Base-by-base conservation (phyloP, 106 monocot genomes). In the Agapanthus africanus region DNA sequence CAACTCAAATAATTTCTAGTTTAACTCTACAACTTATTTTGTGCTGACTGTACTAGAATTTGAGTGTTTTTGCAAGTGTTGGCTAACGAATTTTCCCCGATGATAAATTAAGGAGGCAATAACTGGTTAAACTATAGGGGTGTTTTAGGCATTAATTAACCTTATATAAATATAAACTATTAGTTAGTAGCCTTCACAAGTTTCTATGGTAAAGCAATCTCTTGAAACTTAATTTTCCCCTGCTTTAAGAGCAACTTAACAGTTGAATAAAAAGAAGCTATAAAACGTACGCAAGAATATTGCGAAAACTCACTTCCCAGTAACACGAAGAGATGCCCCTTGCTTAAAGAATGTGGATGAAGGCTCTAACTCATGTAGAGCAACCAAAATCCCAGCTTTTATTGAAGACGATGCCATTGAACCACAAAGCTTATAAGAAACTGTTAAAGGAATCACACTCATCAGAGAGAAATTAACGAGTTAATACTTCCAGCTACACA, bases 261-360 rank as follows among this genome's bases (percentile, higher is more conserved):
- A 25, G 52, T 26, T n/a, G n/a, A 11, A 4, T 52, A 52, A 52
- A 11, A 6, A 52, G 26, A 49, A 49, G 49, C 18, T 49, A 19
- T 49, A 5, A 19, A 49, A 49, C 19, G n/a, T 49, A 49, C 6
- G 49, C n/a, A 19, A n/a, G 16, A 21, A 49, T 13, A n/a, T 27
- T 2, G 56, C 26, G 22, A 8, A 38, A 66, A 74, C 74, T 63
- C 73, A 93, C 94, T 70, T 90, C 77, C 90, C 94, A 14, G 83
- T 87, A 70, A 90, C 78, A 49, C 90, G 80, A 77, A 94, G 76
- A 35, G 94, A 90, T 64, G 76, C 65, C 37, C 83, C 90, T 68
- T 91, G 87, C 39, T 84, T 76, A 69, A 83, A 90, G 36, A 85
- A 67, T 26, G 80, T 71, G 21, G 94, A 94, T 40, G 83, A 79